These are phyloP conservation scores for Sextonia rubra DNA, from an alignment of 164 flowering plant species.

Conservation along the genomic window DNA sequence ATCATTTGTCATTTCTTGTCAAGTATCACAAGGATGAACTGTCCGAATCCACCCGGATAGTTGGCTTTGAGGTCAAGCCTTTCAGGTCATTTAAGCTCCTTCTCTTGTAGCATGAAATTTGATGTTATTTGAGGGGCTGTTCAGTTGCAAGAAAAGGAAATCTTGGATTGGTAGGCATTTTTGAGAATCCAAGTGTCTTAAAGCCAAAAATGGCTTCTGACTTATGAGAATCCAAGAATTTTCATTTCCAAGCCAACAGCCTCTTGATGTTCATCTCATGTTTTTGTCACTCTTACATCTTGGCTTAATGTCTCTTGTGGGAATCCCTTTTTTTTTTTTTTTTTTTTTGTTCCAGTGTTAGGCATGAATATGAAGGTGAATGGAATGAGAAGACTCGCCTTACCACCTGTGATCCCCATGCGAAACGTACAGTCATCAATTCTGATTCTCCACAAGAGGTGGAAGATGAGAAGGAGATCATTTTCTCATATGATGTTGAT, in stretches of 20 bases:
- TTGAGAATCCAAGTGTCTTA: no score
- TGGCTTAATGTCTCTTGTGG: not conserved
- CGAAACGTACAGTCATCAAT: slow-evolving; percentile 50
- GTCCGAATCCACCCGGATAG: slow-evolving; percentile 77
- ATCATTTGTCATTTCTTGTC: slow-evolving; percentile 79
- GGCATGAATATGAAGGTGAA: slow-evolving; percentile 76
- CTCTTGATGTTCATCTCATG: no score
- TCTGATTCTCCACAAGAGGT: slow-evolving; percentile 87
- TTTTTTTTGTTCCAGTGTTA: slow-evolving; percentile 44
- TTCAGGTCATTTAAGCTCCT: slow-evolving; percentile 48
- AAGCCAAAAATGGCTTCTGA: not conserved
- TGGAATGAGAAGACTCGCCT: slow-evolving; percentile 69
- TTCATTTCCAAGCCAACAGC: not conserved
- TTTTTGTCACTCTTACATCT: not conserved
- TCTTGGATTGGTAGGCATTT: not conserved
- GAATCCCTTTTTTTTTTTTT: not conserved
- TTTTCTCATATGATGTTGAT: slow-evolving; percentile 91
- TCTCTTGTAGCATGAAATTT: not conserved
- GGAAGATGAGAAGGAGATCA: slow-evolving; percentile 66
- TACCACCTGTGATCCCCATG: slow-evolving; percentile 85
- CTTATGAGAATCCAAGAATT: not conserved
- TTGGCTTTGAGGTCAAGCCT: slow-evolving; percentile 95
- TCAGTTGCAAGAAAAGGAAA: not conserved
- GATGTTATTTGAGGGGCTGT: not conserved
- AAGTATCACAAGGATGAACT: slow-evolving; percentile 71